Conservation (phyloP, 805 yeast genomes). For the Kuraishia ogatae region DNA sequence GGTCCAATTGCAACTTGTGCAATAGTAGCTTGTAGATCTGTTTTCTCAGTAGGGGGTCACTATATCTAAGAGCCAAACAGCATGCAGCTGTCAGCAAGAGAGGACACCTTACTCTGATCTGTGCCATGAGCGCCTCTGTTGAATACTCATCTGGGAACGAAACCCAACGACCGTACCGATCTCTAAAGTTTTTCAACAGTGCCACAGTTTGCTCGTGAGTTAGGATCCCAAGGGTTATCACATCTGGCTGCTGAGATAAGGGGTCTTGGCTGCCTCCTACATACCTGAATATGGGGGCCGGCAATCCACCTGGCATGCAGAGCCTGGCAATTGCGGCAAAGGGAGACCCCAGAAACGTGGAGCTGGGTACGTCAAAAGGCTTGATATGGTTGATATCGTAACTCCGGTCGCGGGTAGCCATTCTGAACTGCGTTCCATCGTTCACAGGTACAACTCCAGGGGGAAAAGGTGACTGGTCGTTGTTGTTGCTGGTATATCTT, state of each 20-base stretch:
- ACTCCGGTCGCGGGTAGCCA: conserved; percentile 12
- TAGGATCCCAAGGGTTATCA: conserved; percentile 42
- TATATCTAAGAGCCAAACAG: conserved; percentile 49
- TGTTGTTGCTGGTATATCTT: background rate
- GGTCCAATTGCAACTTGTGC: conserved; percentile 38
- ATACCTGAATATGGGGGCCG: conserved; percentile 27
- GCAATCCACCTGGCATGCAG: conserved; percentile 19
- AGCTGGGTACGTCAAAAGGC: conserved; percentile 26
- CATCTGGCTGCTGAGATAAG: conserved; percentile 27
- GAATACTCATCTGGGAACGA: conserved; percentile 51
- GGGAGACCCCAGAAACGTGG: conserved; percentile 33
- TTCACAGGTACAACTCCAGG: conserved; percentile 7
- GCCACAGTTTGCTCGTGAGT: conserved; percentile 36
- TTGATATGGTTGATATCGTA: conserved; percentile 7
- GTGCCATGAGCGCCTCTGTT: conserved; percentile 37
- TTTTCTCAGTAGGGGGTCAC: conserved; percentile 26
- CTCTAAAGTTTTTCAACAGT: conserved; percentile 49
- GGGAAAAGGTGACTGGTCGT: conserved; percentile 10
- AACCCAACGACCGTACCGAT: conserved; percentile 72
- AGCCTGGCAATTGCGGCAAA: conserved; percentile 29
- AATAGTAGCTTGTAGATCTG: conserved; percentile 34
- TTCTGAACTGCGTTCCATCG: conserved; percentile 4
- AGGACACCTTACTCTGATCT: conserved; percentile 44
- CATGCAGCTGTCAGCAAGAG: conserved; percentile 62
- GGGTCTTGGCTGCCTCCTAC: conserved; percentile 14